These are phyloP conservation scores for Lignosus rhinocerotis DNA, from an alignment of 1,284 basidiomycete species.

Conservation along the genomic window DNA sequence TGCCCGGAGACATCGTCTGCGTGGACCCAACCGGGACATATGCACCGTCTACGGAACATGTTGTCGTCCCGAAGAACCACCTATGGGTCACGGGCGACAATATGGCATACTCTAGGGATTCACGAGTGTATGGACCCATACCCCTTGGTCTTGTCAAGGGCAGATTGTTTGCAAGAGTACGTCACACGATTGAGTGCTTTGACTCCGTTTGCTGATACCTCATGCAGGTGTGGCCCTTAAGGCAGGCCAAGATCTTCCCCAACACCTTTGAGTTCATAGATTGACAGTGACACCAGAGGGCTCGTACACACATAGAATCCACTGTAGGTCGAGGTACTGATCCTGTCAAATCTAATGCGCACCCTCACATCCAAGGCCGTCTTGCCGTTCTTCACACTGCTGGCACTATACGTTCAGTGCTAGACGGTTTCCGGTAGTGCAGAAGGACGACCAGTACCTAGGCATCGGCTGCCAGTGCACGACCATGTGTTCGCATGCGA, in stretches of 20 bases:
- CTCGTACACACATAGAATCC: neutral
- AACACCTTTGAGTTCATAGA: slow-evolving; percentile 49
- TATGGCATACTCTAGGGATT: slow-evolving; percentile 80
- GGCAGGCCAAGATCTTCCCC: slow-evolving; percentile 39
- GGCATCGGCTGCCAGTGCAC: no score
- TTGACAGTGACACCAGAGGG: slow-evolving; percentile 18
- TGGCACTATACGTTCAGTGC: no score
- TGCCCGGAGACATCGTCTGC: slow-evolving; percentile 89
- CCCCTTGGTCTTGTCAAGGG: slow-evolving; percentile 82
- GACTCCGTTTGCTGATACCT: neutral
- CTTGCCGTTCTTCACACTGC: no score
- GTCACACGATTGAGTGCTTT: slow-evolving; percentile 24
- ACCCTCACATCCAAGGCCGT: no score
- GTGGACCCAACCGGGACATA: slow-evolving; percentile 78
- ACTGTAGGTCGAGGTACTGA: neutral
- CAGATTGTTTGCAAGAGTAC: slow-evolving; percentile 75
- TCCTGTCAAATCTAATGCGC: no score
- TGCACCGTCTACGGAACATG: slow-evolving; percentile 66
- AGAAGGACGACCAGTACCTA: no score
- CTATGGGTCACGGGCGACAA: slow-evolving; percentile 97
- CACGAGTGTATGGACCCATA: slow-evolving; percentile 89
- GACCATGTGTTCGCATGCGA: no score
- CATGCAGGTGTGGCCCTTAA: slow-evolving; percentile 55
- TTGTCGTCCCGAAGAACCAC: slow-evolving; percentile 79
- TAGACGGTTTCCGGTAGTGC: no score